Evolutionary conservation across 2,329 filamentous ascomycete species (phyloP), one percentile per base, ranked within the genome.

Genomic region (Pseudogymnoascus sp.): DNA sequence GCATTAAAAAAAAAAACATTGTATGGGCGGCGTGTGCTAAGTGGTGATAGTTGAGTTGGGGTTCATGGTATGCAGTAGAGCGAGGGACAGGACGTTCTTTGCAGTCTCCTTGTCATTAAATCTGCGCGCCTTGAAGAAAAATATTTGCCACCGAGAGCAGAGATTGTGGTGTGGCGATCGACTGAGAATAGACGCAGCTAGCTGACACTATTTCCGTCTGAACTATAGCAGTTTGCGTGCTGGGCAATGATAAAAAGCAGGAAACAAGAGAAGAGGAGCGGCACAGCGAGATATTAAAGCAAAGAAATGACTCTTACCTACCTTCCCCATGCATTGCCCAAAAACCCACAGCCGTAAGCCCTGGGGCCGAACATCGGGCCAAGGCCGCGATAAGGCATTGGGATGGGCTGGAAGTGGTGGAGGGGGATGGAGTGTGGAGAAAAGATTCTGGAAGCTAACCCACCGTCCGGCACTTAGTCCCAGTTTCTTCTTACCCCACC

Each of bases 41-140:
- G 5, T 53, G 11, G 14, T 53, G 47, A 16, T 12, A 11, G 23
- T 53, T 31, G 47, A 23, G 23, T 28, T 53, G 23, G 14, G 14
- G 8, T 31, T 53, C 47, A 53, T 53, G 47, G 47, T 53, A 53
- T 53, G 14, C 2, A 53, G 25, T 53, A 53, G 47, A 53, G 47
- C 14, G 47, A 53, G 14, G 23, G 47, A 31, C 47, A 53, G 47
- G 47, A 31, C 23, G 47, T 53, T 53, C 28, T 16, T 31, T 31
- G 47, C 47, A 53, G 47, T 53, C 47, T 53, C 14, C 23, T 53
- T 28, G 47, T 28, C 47, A 53, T 53, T 53, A 53, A 53, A 53
- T n/a, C 47, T n/a, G 14, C 7, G 7, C 7, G 47, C 16, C 23
- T 53, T 16, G 14, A 53, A 31, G n/a, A 6, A 23, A 47, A 25